Conservation (phyloP, 106 monocot species). For the Xerophyta viscosa region DNA sequence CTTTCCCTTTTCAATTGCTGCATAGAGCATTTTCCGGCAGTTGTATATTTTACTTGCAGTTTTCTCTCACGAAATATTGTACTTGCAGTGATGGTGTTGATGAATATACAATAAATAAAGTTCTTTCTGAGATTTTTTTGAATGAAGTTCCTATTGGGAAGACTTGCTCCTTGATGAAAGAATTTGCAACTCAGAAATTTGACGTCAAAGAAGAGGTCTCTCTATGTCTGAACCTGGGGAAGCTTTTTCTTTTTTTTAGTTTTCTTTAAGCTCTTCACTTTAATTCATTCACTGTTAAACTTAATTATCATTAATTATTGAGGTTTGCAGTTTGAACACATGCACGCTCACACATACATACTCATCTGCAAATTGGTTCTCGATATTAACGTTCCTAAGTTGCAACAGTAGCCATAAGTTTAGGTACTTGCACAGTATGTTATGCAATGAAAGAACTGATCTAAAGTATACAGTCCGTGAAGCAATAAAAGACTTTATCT, state of each 20-base stretch:
- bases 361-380: too few relatives aligned
- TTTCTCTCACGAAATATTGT: conserved; percentile 7
- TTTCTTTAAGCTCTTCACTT: conserved; percentile 4
- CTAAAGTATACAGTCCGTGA: too few relatives aligned
- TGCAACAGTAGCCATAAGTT: too few relatives aligned
- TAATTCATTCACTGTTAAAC: too few relatives aligned
- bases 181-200: conserved; percentile 59
- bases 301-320: too few relatives aligned
- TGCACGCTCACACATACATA: too few relatives aligned
- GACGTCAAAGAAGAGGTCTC: conserved; percentile 98
- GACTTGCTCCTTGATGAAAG: conserved; percentile 72
- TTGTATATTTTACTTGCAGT: too few relatives aligned
- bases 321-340: too few relatives aligned
- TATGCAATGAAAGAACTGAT: too few relatives aligned
- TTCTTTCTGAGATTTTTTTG: conserved; percentile 67
- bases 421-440: too few relatives aligned
- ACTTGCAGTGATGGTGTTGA: conserved; percentile 83
- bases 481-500: too few relatives aligned
- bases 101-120: conserved; percentile 81
- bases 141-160: conserved; percentile 28
- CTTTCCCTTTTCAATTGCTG: not conserved
- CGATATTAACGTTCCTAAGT: too few relatives aligned
- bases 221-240: conserved; percentile 7
- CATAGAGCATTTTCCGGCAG: not conserved
- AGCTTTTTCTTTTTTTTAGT: not conserved